Conservation (phyloP, 345 rosid species). For the Xanthoceras sorbifolium region DNA sequence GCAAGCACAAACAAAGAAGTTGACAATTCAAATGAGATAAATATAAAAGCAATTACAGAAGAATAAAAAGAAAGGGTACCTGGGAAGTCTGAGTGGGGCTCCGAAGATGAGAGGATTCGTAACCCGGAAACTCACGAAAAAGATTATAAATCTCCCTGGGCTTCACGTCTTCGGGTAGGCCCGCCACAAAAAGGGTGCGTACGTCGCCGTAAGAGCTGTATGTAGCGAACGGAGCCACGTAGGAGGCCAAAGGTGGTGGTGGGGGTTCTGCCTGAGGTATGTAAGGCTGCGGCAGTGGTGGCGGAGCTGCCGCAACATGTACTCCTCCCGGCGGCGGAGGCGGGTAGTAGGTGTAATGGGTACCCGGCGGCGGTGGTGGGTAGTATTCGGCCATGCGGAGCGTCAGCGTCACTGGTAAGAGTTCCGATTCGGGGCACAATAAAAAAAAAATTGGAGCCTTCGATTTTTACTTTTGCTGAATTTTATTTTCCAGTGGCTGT, state of each 20-base stretch:
- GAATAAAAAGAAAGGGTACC: constrained; percentile 26
- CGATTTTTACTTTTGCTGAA: too few relatives aligned
- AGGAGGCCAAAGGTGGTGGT: constrained; percentile 41
- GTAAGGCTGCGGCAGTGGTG: constrained; percentile 33
- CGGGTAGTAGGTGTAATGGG: constrained; percentile 32
- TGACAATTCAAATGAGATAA: neutral
- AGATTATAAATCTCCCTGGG: constrained; percentile 87
- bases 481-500: too few relatives aligned
- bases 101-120: constrained; percentile 83
- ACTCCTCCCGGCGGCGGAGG: constrained; percentile 25
- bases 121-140: constrained; percentile 87
- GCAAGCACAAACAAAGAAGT: neutral
- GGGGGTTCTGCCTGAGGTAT: constrained; percentile 30
- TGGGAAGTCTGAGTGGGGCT: constrained; percentile 49
- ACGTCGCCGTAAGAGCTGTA: constrained; percentile 48
- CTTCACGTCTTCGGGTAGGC: constrained; percentile 87
- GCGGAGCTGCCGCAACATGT: constrained; percentile 11
- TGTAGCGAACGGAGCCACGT: constrained; percentile 34
- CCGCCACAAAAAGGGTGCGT: constrained; percentile 88
- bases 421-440: neutral
- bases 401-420: neutral
- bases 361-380: constrained; percentile 40
- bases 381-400: constrained; percentile 55
- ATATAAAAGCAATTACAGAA: neutral
- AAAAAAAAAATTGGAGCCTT: neutral